A percentile compares a stretch with the other conserved stretches of the same genome.
Evolutionary conservation across 2,329 filamentous ascomycete genomes (phyloP).

Genomic region (Raffaelea deltoideospora): DNA sequence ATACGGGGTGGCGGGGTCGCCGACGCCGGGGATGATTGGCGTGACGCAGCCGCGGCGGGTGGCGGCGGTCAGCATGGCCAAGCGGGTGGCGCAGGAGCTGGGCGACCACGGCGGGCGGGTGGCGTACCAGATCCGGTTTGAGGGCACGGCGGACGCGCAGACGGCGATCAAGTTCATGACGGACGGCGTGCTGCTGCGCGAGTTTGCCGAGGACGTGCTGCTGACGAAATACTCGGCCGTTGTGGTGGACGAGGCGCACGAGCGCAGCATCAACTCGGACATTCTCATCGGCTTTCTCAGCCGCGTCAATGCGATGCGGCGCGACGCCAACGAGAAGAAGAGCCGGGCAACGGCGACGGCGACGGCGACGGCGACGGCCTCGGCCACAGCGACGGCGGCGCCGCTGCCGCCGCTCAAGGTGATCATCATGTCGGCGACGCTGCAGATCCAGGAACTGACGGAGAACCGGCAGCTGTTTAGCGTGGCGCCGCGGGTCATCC

Average conservation of each 20-base stretch:
- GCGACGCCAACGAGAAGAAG: slow-evolving; percentile 35
- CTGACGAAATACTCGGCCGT: slow-evolving; percentile 84
- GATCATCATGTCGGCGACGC: slow-evolving; percentile 94
- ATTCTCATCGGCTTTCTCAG: slow-evolving; percentile 97
- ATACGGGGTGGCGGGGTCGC: slow-evolving; percentile 63
- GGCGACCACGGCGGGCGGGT: slow-evolving; percentile 64
- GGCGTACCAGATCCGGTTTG: slow-evolving; percentile 90
- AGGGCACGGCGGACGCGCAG: slow-evolving; percentile 62
- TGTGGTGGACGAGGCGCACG: slow-evolving; percentile 92
- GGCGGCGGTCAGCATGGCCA: slow-evolving; percentile 91
- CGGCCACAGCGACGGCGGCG: slow-evolving; percentile 35
- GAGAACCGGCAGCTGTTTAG: slow-evolving; percentile 71
- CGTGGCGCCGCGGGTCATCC: slow-evolving; percentile 63
- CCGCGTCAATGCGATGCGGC: slow-evolving; percentile 71
- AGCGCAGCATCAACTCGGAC: slow-evolving; percentile 93
- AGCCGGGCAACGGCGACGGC: neutral
- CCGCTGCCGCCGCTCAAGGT: slow-evolving; percentile 69
- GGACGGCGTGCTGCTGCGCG: slow-evolving; percentile 84
- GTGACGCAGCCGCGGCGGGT: slow-evolving; percentile 91
- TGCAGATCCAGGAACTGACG: slow-evolving; percentile 80
- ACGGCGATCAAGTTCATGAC: slow-evolving; percentile 99
- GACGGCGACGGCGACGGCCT: slow-evolving; percentile 26
- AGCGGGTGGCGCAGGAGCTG: slow-evolving; percentile 75
- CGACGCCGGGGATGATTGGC: slow-evolving; percentile 82
- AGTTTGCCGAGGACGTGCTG: slow-evolving; percentile 79